Evolutionary conservation across 495 filamentous ascomycete species (phyloP).

Genomic region (Annulohypoxylon nitens): DNA sequence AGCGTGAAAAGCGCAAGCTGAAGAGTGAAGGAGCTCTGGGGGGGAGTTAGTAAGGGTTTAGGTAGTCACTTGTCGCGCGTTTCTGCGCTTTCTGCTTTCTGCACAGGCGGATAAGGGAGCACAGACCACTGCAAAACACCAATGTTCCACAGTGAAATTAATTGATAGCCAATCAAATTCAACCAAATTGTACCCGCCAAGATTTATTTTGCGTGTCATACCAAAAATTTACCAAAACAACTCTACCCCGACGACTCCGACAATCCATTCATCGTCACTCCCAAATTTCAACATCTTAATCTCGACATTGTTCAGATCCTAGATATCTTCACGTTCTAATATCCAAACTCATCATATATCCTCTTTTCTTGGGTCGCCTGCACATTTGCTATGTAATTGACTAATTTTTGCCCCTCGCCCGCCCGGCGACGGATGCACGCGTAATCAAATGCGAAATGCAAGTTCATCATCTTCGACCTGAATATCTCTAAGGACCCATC

Average conservation of each 20-base stretch:
- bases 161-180: constrained; percentile 41
- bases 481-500: constrained; percentile 41
- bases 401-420: constrained; percentile 34
- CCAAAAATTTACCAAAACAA: constrained; percentile 50
- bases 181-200: constrained; percentile 23
- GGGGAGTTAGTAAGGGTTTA: constrained; percentile 42
- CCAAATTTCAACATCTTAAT: constrained; percentile 48
- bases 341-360: constrained; percentile 8
- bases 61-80: constrained; percentile 47
- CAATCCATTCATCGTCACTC: constrained; percentile 44
- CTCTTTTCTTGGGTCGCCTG: constrained; percentile 32
- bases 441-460: constrained; percentile 31
- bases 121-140: constrained; percentile 47
- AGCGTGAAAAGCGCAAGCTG: constrained; percentile 42
- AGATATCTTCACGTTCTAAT: constrained; percentile 11
- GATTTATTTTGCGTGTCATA: constrained; percentile 43
- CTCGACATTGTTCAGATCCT: constrained; percentile 21
- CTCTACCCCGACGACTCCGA: constrained; percentile 43
- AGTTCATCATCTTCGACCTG: constrained; percentile 46
- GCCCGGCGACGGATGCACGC: constrained; percentile 10
- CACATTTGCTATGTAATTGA: constrained; percentile 29
- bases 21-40: constrained; percentile 34
- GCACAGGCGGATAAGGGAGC: constrained; percentile 31
- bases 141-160: constrained; percentile 12
- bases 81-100: constrained; percentile 27